Conservation (phyloP, 2,329 filamentous ascomycete species). For the Curvularia spicifera region DNA sequence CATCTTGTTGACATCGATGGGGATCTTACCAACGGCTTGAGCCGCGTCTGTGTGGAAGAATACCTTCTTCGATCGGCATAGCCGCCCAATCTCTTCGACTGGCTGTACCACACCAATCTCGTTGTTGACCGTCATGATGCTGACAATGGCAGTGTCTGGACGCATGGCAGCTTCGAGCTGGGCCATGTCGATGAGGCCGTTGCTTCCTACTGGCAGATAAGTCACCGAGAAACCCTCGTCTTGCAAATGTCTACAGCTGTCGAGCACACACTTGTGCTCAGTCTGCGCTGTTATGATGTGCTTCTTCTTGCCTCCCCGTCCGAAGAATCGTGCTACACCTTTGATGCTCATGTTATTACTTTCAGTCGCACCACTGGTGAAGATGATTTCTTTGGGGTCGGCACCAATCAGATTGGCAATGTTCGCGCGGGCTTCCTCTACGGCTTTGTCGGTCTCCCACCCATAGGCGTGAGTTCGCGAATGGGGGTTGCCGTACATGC, state of each 20-base stretch:
- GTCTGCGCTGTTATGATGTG: conserved; percentile 98
- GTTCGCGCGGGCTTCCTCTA: conserved; percentile 84
- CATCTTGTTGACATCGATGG: conserved; percentile 95
- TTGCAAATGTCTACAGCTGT: conserved; percentile 95
- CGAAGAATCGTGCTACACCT: conserved; percentile 94
- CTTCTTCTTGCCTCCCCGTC: conserved; percentile 91
- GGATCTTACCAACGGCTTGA: conserved; percentile 98
- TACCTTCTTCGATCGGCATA: conserved; percentile 89
- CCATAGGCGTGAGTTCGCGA: conserved; percentile 97
- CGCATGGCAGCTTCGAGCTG: conserved; percentile 87
- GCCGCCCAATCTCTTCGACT: conserved; percentile 86
- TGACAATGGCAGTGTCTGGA: conserved; percentile 89
- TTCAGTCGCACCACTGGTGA: conserved; percentile 96
- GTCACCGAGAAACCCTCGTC: conserved; percentile 96
- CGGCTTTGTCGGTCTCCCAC: conserved; percentile 95
- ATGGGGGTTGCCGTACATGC: conserved; percentile 95
- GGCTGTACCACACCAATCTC: conserved; percentile 99
- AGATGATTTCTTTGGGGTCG: conserved; percentile 97
- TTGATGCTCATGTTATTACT: conserved; percentile 99
- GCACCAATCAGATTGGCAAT: conserved; percentile 89
- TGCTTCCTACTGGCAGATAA: conserved; percentile 89
- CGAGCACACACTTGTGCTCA: conserved; percentile 98
- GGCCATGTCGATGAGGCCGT: conserved; percentile 83
- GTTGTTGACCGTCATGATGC: conserved; percentile 99
- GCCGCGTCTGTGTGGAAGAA: conserved; percentile 98